These are phyloP conservation scores for Ceratorhiza oryzae-sativae DNA, from an alignment of 1,284 basidiomycete species.

Conservation along the genomic window DNA sequence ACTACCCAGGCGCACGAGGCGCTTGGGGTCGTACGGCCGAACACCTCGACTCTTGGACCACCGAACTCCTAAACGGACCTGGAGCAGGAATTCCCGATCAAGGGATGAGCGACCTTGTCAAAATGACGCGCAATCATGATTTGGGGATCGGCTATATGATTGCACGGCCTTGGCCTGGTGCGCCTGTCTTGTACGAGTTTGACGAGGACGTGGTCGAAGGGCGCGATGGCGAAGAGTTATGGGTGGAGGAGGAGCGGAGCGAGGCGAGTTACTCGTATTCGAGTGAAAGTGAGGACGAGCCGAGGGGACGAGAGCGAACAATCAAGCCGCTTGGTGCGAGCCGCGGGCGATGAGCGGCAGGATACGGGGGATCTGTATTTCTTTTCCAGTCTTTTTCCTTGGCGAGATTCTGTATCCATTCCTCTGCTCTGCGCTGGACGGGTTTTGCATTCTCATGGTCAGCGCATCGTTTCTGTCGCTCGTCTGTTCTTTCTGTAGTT, in stretches of 20 bases:
- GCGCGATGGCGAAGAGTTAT: constrained; percentile 8
- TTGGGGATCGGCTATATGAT: constrained; percentile 67
- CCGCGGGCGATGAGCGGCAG: background rate
- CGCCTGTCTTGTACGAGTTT: constrained; percentile 29
- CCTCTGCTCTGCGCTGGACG: background rate
- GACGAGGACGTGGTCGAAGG: constrained; percentile 25
- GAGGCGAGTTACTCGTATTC: constrained; percentile 16
- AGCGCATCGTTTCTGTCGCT: background rate
- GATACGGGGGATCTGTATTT: background rate
- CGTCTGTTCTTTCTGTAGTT: constrained; percentile 18
- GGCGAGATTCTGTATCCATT: background rate
- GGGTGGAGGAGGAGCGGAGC: constrained; percentile 15
- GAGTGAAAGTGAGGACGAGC: background rate
- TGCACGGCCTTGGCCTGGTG: constrained; percentile 24
- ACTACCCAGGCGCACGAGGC: constrained; percentile 65
- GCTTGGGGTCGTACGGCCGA: constrained; percentile 73
- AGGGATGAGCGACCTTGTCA: constrained; percentile 69
- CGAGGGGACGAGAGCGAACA: constrained; percentile 11
- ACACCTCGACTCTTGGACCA: constrained; percentile 70
- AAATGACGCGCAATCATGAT: constrained; percentile 76
- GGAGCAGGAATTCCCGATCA: constrained; percentile 55
- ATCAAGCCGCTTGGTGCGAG: constrained; percentile 24
- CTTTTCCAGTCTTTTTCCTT: background rate
- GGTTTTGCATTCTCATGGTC: no score
- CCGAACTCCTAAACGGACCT: constrained; percentile 64